Conservation (phyloP, 208 protist genomes). For the Angomonas ambiguus region DNA sequence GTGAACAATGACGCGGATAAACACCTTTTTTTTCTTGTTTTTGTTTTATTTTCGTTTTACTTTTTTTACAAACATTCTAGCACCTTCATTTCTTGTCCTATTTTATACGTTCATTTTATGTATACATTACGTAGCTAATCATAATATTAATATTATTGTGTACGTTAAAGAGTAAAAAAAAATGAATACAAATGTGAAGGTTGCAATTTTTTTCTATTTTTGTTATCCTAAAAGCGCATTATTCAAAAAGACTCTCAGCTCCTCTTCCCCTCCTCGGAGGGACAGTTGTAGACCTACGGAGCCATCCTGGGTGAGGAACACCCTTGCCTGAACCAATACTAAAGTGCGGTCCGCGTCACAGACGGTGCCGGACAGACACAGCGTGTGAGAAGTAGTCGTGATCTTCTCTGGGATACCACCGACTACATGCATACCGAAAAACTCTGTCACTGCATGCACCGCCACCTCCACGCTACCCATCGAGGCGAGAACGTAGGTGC, state of each 20-base stretch:
- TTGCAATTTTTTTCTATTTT: not conserved
- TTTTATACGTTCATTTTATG: too few relatives aligned
- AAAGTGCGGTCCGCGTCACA: constrained; percentile 50
- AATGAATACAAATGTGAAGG: constrained; percentile 3
- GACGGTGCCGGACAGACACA: constrained; percentile 74
- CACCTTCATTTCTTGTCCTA: too few relatives aligned
- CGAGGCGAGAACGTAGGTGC: constrained; percentile 76
- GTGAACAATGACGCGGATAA: too few relatives aligned
- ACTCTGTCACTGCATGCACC: constrained; percentile 68
- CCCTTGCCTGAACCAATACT: constrained; percentile 67
- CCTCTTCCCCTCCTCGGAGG: constrained; percentile 55
- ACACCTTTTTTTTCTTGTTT: too few relatives aligned
- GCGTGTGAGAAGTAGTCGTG: constrained; percentile 61
- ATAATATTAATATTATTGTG: not conserved
- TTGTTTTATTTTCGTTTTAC: too few relatives aligned
- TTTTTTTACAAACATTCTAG: too few relatives aligned
- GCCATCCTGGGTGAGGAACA: constrained; percentile 72
- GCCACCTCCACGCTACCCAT: constrained; percentile 86
- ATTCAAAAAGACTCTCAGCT: constrained; percentile 73
- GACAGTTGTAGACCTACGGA: constrained; percentile 72
- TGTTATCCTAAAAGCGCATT: constrained; percentile 58
- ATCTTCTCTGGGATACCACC: constrained; percentile 71
- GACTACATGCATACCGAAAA: constrained; percentile 84
- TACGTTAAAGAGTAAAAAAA: not conserved
- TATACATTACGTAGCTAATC: too few relatives aligned